A percentile compares a stretch with the other conserved stretches of the same genome.
phyloP scores from a whole-genome alignment of 2,329 filamentous ascomycete species.

The Alternaria longipes region DNA sequence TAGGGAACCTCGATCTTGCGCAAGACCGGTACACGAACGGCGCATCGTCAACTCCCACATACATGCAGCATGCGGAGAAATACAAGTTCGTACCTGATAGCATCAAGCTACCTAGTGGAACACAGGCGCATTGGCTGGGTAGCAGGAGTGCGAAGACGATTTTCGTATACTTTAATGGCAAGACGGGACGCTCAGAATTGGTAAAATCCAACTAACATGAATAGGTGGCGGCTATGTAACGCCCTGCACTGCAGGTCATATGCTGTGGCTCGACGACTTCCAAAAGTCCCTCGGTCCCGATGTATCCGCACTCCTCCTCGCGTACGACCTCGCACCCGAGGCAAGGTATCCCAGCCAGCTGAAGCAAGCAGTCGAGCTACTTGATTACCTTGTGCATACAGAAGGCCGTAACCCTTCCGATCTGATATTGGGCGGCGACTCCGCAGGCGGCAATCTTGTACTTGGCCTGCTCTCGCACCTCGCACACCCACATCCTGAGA shows the following conservation, averaged over 20 bases:
- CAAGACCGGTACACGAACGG: conserved; percentile 47
- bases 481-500: conserved; percentile 65
- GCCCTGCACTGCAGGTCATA: conserved; percentile 58
- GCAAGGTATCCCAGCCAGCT: conserved; percentile 60
- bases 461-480: conserved; percentile 60
- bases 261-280: conserved; percentile 59
- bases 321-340: conserved; percentile 66
- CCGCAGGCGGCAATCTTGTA: conserved; percentile 62
- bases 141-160: conserved; percentile 49
- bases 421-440: conserved; percentile 63
- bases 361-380: conserved; percentile 55
- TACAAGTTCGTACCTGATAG: conserved; percentile 51
- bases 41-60: conserved; percentile 42
- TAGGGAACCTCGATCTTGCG: conserved; percentile 41
- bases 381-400: conserved; percentile 55
- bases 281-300: conserved; percentile 57
- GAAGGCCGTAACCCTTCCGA: conserved; percentile 48
- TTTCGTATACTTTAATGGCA: conserved; percentile 60
- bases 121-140: conserved; percentile 60
- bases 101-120: conserved; percentile 52
- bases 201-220: conserved; percentile 9
- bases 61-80: conserved; percentile 48
- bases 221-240: conserved; percentile 66
- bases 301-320: conserved; percentile 62
- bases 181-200: neutral